Conservation (phyloP, 2,329 filamentous ascomycete genomes). For the Colletotrichum sp. region DNA sequence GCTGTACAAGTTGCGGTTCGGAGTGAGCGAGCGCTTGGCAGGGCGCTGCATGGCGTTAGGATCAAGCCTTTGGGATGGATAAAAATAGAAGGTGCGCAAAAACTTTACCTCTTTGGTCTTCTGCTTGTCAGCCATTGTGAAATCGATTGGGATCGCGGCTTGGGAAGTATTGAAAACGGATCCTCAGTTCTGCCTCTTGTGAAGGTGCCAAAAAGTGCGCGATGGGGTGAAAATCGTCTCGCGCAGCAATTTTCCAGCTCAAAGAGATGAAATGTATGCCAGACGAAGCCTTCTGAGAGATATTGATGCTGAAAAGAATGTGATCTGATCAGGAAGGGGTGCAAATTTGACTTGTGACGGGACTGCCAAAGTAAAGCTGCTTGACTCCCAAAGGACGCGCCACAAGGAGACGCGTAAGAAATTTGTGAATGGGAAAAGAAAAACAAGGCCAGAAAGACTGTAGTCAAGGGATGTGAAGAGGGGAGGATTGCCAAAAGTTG, state of each 20-base stretch:
- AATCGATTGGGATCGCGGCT: too few species aligned
- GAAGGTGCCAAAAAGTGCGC: background rate
- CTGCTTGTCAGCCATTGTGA: background rate
- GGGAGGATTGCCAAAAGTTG: background rate
- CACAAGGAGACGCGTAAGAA: background rate
- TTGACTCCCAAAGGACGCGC: background rate
- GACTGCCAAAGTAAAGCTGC: background rate
- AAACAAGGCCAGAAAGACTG: background rate
- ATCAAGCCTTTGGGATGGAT: background rate
- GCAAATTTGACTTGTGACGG: background rate
- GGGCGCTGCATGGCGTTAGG: background rate
- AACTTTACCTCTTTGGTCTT: background rate
- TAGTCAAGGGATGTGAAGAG: background rate
- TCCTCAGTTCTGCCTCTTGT: background rate
- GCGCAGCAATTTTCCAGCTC: background rate
- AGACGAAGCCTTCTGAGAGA: background rate
- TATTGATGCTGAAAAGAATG: background rate
- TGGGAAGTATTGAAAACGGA: background rate
- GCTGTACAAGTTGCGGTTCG: constrained; percentile 11
- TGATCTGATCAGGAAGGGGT: background rate
- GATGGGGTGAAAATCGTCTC: background rate
- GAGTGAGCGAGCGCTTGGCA: constrained; percentile 16
- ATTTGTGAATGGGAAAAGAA: background rate
- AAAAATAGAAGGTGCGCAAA: background rate
- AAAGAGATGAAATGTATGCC: background rate